Percentiles rank a stretch among this genome's conserved stretches.
These are phyloP conservation scores for Entomortierella beljakovae DNA, from an alignment of 192 early-diverging fungal species.

Conservation along the genomic window DNA sequence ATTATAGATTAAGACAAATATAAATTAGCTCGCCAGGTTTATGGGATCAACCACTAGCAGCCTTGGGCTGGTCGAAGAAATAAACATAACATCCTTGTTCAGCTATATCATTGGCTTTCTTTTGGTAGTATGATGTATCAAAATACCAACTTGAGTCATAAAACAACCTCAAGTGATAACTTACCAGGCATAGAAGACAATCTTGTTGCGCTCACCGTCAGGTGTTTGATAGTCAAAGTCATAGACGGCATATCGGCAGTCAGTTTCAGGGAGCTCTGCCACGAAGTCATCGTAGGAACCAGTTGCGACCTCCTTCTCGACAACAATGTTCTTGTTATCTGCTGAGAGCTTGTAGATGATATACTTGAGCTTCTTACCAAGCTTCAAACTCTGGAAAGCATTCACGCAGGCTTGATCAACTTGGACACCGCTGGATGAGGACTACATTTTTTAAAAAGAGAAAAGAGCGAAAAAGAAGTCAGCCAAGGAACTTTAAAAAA, in stretches of 20 bases:
- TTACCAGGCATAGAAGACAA: constrained; percentile 89
- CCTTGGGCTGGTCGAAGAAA: no score
- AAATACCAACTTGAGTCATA: no score
- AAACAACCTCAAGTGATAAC: no score
- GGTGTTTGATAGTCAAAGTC: constrained; percentile 84
- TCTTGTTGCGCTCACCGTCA: constrained; percentile 83
- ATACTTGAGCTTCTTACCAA: constrained; percentile 77
- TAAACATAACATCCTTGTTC: no score
- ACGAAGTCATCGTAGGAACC: constrained; percentile 79
- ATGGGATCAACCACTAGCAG: no score
- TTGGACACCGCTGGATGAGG: constrained; percentile 75
- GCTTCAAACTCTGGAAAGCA: constrained; percentile 79
- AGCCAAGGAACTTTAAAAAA: no score
- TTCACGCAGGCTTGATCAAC: constrained; percentile 71
- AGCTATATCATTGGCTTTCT: no score
- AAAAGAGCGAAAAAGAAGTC: no score
- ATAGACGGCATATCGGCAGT: constrained; percentile 90
- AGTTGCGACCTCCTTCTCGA: constrained; percentile 65
- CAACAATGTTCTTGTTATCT: constrained; percentile 72
- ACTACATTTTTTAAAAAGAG: constrained; percentile 58
- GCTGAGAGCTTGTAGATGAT: constrained; percentile 87
- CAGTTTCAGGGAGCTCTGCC: constrained; percentile 64
- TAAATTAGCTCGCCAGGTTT: no score
- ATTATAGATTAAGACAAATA: no score
- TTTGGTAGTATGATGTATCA: no score